Evolutionary conservation across 768 basidiomycete species (phyloP).

Genomic region (Hortiboletus flavorubellus): DNA sequence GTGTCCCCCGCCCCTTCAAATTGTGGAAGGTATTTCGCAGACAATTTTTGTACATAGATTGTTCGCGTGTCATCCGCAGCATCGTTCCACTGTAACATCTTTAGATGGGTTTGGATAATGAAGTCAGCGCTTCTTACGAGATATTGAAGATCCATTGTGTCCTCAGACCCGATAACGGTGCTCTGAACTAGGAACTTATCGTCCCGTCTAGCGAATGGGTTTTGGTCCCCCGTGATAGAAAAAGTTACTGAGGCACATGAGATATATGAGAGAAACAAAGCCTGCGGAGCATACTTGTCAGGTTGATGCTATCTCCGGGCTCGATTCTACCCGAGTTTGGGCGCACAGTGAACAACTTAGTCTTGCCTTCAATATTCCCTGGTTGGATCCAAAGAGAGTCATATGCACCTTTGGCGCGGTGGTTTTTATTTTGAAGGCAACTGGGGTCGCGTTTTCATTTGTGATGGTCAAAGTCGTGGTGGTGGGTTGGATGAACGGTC

Average conservation of each 20-base stretch:
- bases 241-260: constrained; percentile 64
- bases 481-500: constrained; percentile 83
- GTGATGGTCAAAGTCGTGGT: constrained; percentile 76
- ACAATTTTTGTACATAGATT: background rate
- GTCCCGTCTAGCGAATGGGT: constrained; percentile 85
- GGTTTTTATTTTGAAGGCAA: constrained; percentile 99
- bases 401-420: constrained; percentile 82
- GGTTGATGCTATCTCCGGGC: constrained; percentile 84
- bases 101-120: constrained; percentile 1
- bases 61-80: background rate
- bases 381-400: background rate
- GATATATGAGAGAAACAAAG: background rate
- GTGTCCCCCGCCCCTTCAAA: background rate
- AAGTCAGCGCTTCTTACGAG: constrained; percentile 53
- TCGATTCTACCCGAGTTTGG: constrained; percentile 92
- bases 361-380: background rate
- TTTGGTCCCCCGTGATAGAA: constrained; percentile 85
- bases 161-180: constrained; percentile 80
- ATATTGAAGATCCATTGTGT: constrained; percentile 65
- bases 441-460: constrained; percentile 78
- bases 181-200: constrained; percentile 98
- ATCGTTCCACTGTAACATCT: background rate
- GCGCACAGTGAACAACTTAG: constrained; percentile 82
- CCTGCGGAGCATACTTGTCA: constrained; percentile 59
- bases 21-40: too few species aligned